phyloP scores from a whole-genome alignment of 352 stramenopile species.

The Globisporangium uncinulatum region DNA sequence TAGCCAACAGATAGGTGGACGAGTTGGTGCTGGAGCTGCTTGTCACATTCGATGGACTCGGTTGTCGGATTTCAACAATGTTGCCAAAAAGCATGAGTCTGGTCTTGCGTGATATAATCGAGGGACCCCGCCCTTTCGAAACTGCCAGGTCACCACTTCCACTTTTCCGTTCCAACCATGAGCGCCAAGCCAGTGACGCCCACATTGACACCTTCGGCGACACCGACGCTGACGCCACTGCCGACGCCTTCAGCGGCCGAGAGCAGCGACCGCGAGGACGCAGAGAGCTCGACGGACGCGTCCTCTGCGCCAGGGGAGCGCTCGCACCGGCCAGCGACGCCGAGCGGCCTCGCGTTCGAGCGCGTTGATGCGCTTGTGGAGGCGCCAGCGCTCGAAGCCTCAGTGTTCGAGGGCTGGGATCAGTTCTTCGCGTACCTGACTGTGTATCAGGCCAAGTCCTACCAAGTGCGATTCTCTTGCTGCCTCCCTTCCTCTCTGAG shows the following conservation, averaged over 20 bases:
- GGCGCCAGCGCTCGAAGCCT: neutral
- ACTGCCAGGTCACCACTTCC: too few species aligned
- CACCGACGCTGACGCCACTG: too few species aligned
- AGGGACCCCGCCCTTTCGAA: too few species aligned
- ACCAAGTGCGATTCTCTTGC: neutral
- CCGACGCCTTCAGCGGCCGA: too few species aligned
- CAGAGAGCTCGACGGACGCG: neutral
- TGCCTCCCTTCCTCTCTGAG: neutral
- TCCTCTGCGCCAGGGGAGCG: neutral
- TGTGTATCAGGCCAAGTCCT: neutral
- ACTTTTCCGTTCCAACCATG: too few species aligned
- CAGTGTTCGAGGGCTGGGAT: slow-evolving; percentile 3
- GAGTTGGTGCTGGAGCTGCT: slow-evolving; percentile 32
- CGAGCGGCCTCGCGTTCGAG: neutral
- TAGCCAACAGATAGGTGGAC: slow-evolving; percentile 50
- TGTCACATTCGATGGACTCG: neutral
- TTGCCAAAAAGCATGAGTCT: neutral
- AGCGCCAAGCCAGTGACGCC: too few species aligned
- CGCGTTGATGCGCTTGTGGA: neutral
- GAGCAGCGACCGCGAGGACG: neutral
- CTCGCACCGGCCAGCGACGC: neutral
- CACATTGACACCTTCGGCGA: too few species aligned
- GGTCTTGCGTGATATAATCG: too few species aligned
- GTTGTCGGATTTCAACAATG: neutral
- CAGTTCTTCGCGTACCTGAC: slow-evolving; percentile 2